Evolutionary conservation across 2,329 filamentous ascomycete genomes (phyloP), one percentile per base, ranked within the genome.

Genomic region (Cladophialophora yegresii): DNA sequence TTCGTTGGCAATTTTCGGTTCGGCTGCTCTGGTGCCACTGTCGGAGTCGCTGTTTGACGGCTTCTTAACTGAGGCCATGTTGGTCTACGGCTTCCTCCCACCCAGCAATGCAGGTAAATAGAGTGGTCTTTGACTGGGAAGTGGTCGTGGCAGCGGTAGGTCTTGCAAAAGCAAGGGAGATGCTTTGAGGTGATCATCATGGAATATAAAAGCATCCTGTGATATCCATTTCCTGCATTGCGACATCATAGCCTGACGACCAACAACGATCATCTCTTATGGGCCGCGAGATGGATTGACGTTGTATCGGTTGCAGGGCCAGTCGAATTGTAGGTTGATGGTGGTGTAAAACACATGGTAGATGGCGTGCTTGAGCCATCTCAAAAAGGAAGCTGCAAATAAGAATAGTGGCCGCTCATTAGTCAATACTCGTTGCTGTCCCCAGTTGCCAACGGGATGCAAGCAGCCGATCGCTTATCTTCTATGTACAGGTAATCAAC

Each of bases 351-450:
- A 22, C 30, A 54, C 50, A 9, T 50, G 8, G 22, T 33, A 32
- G 50, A 64, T 57, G 54, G 62, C 62, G 51, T 64, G 62, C 54
- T 64, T 51, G 51, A 4, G 5, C 28, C 26, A 20, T 54, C 51
- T n/a, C 51, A 54, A 22, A 33, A n/a, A 54, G 12, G 50, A 54
- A 54, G 16, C 28, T 22, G 22, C 2, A 33, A 32, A 12, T 10
- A 4, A 22, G 36, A 30, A 33, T 8, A 7, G n/a, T 6, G 16
- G 13, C 22, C 50, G 26, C 28, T 54, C 2, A 22, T 33, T 54
- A n/a, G 12, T 10, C 3, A 20, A 2, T 28, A 20, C 23, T 4
- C 16, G 8, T 13, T 33, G 8, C 10, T 4, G 16, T 0, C 13
- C 45, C 13, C 47, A 50, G 20, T 26, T 20, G 16, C 20, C 23